Conservation (phyloP, 768 basidiomycete species). For the Russula lepida region DNA sequence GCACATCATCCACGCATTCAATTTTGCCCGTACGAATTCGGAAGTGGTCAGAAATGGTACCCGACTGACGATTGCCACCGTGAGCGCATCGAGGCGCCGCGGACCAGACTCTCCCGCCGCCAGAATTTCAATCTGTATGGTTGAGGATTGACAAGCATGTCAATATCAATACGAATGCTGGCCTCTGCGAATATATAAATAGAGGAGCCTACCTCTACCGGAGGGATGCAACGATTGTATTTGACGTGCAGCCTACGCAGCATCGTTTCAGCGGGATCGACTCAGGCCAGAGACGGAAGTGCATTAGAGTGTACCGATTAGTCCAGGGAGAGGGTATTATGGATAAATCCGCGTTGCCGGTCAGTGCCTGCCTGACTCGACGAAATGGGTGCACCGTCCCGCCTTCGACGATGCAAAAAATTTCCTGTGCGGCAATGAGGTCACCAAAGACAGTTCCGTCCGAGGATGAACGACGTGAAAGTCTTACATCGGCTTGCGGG, state of each 20-base stretch:
- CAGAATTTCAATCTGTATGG: conserved; percentile 65
- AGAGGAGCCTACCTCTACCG: conserved; percentile 57
- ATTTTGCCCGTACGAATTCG: conserved; percentile 79
- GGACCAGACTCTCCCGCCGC: conserved; percentile 78
- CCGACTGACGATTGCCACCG: conserved; percentile 57
- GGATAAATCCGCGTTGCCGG: conserved; percentile 55
- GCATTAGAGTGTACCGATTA: conserved; percentile 48
- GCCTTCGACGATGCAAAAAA: conserved; percentile 76
- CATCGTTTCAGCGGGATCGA: conserved; percentile 13
- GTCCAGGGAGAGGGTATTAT: conserved; percentile 77
- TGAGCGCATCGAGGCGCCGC: conserved; percentile 58
- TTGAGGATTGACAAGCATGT: conserved; percentile 7
- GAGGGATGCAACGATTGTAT: conserved; percentile 67
- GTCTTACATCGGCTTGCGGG: conserved; percentile 51
- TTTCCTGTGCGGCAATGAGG: conserved; percentile 47
- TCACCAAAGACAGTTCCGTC: neutral
- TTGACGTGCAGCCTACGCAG: conserved; percentile 56
- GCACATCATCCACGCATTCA: conserved; percentile 77
- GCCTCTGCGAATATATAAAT: neutral
- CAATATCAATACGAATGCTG: neutral
- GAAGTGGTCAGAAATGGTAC: conserved; percentile 79
- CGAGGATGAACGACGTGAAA: conserved; percentile 24
- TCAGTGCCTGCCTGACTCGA: conserved; percentile 67
- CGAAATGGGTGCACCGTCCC: conserved; percentile 67
- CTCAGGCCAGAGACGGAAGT: neutral